Conservation (phyloP, 164 flowering plant species). For the Pachysandra terminalis region DNA sequence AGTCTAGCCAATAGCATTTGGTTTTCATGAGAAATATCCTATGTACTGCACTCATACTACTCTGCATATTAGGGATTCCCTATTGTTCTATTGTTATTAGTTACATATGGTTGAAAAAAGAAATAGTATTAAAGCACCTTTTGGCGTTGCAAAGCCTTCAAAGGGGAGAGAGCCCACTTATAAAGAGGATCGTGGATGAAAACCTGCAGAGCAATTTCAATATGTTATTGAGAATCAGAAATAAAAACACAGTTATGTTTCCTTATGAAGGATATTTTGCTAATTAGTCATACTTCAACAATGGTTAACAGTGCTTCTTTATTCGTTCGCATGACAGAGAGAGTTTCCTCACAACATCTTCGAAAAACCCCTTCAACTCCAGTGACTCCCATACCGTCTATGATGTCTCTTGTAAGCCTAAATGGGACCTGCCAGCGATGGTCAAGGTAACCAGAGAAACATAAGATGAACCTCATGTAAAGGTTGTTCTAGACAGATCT, state of each 20-base stretch:
- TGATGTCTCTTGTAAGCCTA: conserved; percentile 93
- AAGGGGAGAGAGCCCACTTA: conserved; percentile 97
- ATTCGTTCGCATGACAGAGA: conserved; percentile 92
- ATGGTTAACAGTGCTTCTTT: conserved; percentile 95
- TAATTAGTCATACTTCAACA: conserved; percentile 59
- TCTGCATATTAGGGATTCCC: not conserved
- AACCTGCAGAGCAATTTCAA: conserved; percentile 51
- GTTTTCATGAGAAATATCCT: not conserved
- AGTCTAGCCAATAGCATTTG: not conserved
- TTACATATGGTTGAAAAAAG: not conserved
- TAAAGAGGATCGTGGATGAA: conserved; percentile 97
- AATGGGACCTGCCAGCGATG: conserved; percentile 70
- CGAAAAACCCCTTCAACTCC: conserved; percentile 97
- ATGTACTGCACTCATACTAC: not conserved
- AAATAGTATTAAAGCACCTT: conserved; percentile 49
- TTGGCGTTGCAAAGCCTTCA: conserved; percentile 95
- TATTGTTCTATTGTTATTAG: not conserved
- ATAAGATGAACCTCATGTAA: not conserved
- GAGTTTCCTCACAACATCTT: conserved; percentile 95
- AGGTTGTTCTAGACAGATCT: not conserved
- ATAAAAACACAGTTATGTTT: not conserved
- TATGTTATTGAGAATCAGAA: conserved; percentile 8
- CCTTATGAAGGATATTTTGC: not conserved
- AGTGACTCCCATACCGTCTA: conserved; percentile 97
- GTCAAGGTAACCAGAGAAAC: not conserved